Conservation (phyloP, 2,329 filamentous ascomycete species). For the Amesomyces nigricolor region DNA sequence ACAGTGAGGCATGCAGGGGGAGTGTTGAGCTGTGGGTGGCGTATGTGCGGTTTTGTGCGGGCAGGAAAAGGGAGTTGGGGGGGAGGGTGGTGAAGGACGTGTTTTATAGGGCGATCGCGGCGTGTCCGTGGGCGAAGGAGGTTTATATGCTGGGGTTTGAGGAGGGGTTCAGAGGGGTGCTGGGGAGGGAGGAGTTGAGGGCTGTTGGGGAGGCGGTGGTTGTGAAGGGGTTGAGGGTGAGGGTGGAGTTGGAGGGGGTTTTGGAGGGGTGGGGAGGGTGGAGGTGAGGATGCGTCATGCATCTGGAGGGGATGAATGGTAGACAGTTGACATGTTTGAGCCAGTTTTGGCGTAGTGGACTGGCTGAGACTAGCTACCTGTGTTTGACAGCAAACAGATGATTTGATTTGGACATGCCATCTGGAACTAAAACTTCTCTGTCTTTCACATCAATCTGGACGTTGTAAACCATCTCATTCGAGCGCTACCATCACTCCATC, state of each 20-base stretch:
- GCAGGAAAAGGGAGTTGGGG: slow-evolving; percentile 31
- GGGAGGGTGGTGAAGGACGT: slow-evolving; percentile 42
- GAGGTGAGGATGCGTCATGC: neutral
- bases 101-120: slow-evolving; percentile 42
- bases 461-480: no score
- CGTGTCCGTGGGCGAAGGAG: slow-evolving; percentile 47
- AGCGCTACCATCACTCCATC: no score
- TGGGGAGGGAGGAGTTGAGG: slow-evolving; percentile 45
- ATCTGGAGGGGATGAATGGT: no score
- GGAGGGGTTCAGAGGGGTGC: slow-evolving; percentile 36
- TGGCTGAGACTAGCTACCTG: no score
- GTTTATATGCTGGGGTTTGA: slow-evolving; percentile 48
- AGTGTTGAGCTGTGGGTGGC: slow-evolving; percentile 44
- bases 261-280: slow-evolving; percentile 31
- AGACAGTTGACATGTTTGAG: no score
- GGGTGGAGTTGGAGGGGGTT: slow-evolving; percentile 48
- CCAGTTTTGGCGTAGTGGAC: no score
- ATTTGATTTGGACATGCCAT: no score
- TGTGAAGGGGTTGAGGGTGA: slow-evolving; percentile 45
- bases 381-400: neutral
- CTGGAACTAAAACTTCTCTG: no score
- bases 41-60: slow-evolving; percentile 44
- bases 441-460: no score
- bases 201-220: slow-evolving; percentile 44
- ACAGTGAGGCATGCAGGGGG: slow-evolving; percentile 35